Percentiles rank a stretch among this genome's conserved stretches.
Conservation (phyloP, 805 yeast species). For the Candida ficus region DNA sequence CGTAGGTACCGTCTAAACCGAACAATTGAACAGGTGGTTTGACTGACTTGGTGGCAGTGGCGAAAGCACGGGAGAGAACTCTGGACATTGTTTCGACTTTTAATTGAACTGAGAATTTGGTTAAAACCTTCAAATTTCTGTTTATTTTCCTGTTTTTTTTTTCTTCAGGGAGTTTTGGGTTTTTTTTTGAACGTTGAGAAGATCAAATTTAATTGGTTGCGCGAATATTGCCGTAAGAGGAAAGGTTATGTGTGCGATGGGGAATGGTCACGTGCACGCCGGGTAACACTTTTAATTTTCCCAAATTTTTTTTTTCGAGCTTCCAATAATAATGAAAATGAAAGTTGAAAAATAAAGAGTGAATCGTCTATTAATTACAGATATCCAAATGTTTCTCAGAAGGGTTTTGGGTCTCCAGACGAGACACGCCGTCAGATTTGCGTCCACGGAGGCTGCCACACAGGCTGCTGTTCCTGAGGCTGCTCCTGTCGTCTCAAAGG, state of each 20-base stretch:
- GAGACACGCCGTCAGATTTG: conserved; percentile 1
- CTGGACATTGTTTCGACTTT: conserved; percentile 49
- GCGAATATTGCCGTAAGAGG: conserved; percentile 3
- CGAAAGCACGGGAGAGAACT: conserved; percentile 53
- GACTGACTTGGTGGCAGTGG: conserved; percentile 59
- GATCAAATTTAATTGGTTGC: conserved; percentile 6
- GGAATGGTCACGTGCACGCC: background rate
- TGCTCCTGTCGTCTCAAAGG: conserved; percentile 9
- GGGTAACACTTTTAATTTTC: background rate
- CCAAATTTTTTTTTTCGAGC: background rate
- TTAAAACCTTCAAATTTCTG: background rate
- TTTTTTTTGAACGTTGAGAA: conserved; percentile 2
- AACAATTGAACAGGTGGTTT: conserved; percentile 91
- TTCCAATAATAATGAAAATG: too few species aligned
- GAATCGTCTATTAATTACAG: too few species aligned
- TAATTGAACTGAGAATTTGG: background rate
- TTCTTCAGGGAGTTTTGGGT: conserved; percentile 1
- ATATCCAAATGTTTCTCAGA: conserved; percentile 2
- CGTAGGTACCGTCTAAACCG: conserved; percentile 96
- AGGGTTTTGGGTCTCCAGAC: conserved; percentile 2
- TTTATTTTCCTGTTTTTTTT: background rate
- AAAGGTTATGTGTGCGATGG: background rate
- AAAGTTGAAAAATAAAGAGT: background rate
- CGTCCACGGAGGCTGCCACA: conserved; percentile 4
- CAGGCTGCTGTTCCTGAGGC: background rate